Evolutionary conservation across 2,329 filamentous ascomycete genomes (phyloP).

Genomic region (Alternaria novae-zelandiae): DNA sequence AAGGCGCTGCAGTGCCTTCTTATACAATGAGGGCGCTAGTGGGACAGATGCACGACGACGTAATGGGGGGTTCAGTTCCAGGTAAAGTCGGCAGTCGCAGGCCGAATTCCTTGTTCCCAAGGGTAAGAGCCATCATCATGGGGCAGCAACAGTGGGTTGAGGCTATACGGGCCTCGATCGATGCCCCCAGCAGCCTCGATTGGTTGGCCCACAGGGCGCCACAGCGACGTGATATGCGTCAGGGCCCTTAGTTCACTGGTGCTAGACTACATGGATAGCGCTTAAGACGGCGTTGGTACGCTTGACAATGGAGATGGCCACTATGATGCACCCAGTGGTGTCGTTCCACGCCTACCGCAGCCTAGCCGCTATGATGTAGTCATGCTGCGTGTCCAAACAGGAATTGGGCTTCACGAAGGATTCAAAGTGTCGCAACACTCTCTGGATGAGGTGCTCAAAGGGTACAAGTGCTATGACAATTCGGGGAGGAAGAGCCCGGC

Average conservation of each 20-base stretch:
- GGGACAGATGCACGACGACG: conserved; percentile 26
- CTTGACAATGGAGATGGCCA: conserved; percentile 20
- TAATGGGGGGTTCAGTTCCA: conserved; percentile 25
- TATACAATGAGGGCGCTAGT: conserved; percentile 21
- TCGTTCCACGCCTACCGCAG: conserved; percentile 10
- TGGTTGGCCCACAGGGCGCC: conserved; percentile 1
- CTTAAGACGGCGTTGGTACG: conserved; percentile 14
- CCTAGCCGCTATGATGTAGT: conserved; percentile 9
- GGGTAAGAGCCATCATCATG: conserved; percentile 1
- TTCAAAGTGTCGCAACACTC: not conserved
- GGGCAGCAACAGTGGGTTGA: conserved; percentile 4
- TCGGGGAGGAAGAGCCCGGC: not conserved
- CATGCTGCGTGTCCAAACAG: conserved; percentile 9
- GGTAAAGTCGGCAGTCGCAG: not conserved
- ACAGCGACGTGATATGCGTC: conserved; percentile 20
- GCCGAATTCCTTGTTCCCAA: not conserved
- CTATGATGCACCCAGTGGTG: conserved; percentile 11
- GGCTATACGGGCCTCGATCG: conserved; percentile 9
- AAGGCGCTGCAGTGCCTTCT: conserved; percentile 17
- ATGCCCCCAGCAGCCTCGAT: conserved; percentile 6
- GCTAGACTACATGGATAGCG: conserved; percentile 16
- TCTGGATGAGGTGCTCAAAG: not conserved
- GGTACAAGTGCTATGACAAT: not conserved
- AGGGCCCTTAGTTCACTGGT: conserved; percentile 9
- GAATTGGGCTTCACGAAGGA: not conserved